These are phyloP conservation scores for Fusarium penzigii DNA, from an alignment of 2,329 filamentous ascomycete species.

Conservation along the genomic window DNA sequence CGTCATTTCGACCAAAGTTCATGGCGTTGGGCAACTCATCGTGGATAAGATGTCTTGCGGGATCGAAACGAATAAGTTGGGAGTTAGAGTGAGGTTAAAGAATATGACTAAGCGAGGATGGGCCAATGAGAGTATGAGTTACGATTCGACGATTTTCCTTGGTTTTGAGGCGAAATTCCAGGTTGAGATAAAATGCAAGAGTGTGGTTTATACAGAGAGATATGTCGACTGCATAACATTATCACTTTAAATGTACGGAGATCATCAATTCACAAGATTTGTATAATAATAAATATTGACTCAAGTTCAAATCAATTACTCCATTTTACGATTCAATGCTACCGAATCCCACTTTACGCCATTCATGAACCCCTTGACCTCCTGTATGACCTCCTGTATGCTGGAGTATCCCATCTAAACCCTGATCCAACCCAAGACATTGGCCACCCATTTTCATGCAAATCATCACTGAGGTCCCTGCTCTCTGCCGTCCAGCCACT, in stretches of 20 bases:
- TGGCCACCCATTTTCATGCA: background rate
- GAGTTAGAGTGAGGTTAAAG: conserved; percentile 8
- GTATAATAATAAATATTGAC: background rate
- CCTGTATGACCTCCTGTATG: background rate
- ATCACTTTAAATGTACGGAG: background rate
- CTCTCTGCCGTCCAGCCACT: conserved; percentile 56
- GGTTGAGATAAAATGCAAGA: background rate
- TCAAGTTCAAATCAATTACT: background rate
- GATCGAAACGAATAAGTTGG: background rate
- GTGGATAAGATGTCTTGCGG: conserved; percentile 8
- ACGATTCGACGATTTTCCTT: conserved; percentile 3
- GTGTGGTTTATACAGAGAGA: conserved; percentile 2
- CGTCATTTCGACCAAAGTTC: conserved; percentile 36
- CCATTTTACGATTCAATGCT: background rate
- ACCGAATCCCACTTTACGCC: background rate
- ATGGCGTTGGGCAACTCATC: conserved; percentile 38
- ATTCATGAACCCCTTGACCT: background rate
- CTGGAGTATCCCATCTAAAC: background rate
- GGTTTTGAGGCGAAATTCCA: conserved; percentile 14
- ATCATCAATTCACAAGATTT: background rate
- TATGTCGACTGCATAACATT: background rate
- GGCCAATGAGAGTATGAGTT: conserved; percentile 18
- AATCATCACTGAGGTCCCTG: conserved; percentile 18
- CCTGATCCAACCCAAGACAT: background rate
- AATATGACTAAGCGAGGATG: conserved; percentile 24